Conservation (phyloP, 2,329 filamentous ascomycete species). For the Phyllosticta capitalensis region DNA sequence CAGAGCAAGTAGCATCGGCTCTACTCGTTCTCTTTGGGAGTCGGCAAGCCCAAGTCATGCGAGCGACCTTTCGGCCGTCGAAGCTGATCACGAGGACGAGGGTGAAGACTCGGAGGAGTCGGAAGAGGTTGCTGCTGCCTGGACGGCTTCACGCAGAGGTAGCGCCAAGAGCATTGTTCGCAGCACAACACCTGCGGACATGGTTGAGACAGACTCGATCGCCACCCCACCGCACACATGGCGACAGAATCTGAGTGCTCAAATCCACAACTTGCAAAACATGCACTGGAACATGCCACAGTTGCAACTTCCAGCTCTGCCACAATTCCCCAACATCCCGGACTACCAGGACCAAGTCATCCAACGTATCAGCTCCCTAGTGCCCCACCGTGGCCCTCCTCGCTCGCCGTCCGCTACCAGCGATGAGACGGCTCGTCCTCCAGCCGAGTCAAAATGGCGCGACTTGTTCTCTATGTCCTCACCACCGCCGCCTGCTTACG, state of each 20-base stretch:
- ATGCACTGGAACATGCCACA: conserved; percentile 59
- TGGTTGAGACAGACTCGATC: not conserved
- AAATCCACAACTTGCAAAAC: conserved; percentile 66
- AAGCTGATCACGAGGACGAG: conserved; percentile 9
- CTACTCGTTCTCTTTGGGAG: conserved; percentile 59
- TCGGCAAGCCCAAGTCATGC: conserved; percentile 20
- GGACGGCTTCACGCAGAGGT: conserved; percentile 6
- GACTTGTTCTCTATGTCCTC: conserved; percentile 17
- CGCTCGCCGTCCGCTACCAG: conserved; percentile 18
- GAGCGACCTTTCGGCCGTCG: conserved; percentile 3
- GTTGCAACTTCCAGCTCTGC: conserved; percentile 28
- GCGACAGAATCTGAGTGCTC: conserved; percentile 50
- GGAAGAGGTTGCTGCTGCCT: not conserved
- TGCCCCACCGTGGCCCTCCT: conserved; percentile 52
- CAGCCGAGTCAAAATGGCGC: conserved; percentile 13
- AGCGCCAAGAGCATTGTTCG: not conserved
- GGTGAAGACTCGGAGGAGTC: conserved; percentile 7
- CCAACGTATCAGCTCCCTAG: conserved; percentile 61
- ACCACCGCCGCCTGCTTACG: conserved; percentile 65
- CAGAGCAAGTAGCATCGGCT: conserved; percentile 57
- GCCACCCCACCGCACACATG: conserved; percentile 56
- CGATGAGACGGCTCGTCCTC: conserved; percentile 28
- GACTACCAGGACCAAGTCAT: conserved; percentile 66
- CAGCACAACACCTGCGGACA: not conserved
- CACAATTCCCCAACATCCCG: conserved; percentile 47